Evolutionary conservation across 2,329 filamentous ascomycete genomes (phyloP).

Genomic region (Fusarium sulawesiense): DNA sequence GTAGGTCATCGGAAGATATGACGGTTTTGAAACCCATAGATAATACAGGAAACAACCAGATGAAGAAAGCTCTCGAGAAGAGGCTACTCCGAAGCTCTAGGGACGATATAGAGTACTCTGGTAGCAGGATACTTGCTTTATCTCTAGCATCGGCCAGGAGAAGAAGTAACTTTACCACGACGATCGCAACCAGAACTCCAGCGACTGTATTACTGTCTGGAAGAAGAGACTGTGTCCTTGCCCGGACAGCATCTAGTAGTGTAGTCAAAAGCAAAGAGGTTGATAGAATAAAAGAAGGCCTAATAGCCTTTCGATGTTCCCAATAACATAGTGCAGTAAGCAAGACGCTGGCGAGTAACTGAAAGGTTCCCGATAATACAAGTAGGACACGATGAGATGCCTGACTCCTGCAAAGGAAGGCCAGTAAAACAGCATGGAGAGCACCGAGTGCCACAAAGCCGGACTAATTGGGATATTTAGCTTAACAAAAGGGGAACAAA

Average conservation of each 20-base stretch:
- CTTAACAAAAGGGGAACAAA: no score
- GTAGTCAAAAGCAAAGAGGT: no score
- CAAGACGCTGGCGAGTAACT: not conserved
- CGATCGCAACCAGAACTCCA: no score
- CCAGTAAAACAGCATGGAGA: no score
- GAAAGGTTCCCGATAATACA: not conserved
- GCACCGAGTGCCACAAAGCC: no score
- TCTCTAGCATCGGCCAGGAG: no score
- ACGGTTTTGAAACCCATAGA: not conserved
- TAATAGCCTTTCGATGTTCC: not conserved
- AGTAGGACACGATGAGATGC: no score
- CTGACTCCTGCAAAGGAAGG: no score
- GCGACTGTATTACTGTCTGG: not conserved
- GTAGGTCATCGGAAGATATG: not conserved
- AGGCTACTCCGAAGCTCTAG: conserved; percentile 1
- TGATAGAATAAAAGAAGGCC: not conserved
- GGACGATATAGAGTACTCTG: no score
- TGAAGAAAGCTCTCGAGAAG: not conserved
- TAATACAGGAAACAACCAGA: not conserved
- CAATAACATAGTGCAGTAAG: not conserved
- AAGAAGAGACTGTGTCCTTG: not conserved
- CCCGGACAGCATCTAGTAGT: not conserved
- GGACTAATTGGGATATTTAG: no score
- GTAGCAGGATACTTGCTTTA: no score
- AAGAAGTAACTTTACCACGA: no score